These are phyloP conservation scores for Aureobasidium uvarum DNA, from an alignment of 2,329 filamentous ascomycete genomes.

Conservation along the genomic window DNA sequence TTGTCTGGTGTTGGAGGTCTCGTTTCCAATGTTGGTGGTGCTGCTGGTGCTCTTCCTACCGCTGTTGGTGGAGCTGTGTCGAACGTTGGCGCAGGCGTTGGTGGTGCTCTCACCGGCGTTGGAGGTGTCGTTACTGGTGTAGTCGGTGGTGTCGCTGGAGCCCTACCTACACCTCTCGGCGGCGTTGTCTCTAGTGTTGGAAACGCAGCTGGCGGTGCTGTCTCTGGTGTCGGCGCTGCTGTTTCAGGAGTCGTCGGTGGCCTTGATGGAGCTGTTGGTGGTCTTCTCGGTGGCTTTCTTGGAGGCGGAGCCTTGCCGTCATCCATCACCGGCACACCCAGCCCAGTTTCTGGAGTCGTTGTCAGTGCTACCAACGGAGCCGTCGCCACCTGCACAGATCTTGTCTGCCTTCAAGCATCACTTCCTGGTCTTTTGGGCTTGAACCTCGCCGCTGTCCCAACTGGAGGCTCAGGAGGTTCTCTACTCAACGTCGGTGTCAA, in stretches of 20 bases:
- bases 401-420: slow-evolving; percentile 21
- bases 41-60: not conserved
- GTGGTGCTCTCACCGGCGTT: not conserved
- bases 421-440: slow-evolving; percentile 18
- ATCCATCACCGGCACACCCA: slow-evolving; percentile 3
- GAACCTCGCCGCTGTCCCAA: not conserved
- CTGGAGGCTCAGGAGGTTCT: slow-evolving; percentile 6
- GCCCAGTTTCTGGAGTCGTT: slow-evolving; percentile 18
- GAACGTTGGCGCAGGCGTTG: not conserved
- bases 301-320: slow-evolving; percentile 23
- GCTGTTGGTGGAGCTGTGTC: slow-evolving; percentile 6
- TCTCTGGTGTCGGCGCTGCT: slow-evolving; percentile 1
- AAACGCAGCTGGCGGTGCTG: slow-evolving; percentile 6
- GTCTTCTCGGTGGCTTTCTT: slow-evolving; percentile 12
- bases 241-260: not conserved
- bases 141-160: slow-evolving; percentile 1
- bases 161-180: slow-evolving; percentile 6
- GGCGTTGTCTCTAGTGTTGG: slow-evolving; percentile 14
- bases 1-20: slow-evolving; percentile 7
- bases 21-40: slow-evolving; percentile 1
- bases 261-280: slow-evolving; percentile 5
- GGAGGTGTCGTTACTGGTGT: not conserved
- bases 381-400: slow-evolving; percentile 22
- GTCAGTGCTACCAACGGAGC: slow-evolving; percentile 21
- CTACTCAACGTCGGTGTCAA: slow-evolving; percentile 18